These are phyloP conservation scores for Bruguiera gymnorhiza DNA, from an alignment of 345 rosid species.

Conservation along the genomic window DNA sequence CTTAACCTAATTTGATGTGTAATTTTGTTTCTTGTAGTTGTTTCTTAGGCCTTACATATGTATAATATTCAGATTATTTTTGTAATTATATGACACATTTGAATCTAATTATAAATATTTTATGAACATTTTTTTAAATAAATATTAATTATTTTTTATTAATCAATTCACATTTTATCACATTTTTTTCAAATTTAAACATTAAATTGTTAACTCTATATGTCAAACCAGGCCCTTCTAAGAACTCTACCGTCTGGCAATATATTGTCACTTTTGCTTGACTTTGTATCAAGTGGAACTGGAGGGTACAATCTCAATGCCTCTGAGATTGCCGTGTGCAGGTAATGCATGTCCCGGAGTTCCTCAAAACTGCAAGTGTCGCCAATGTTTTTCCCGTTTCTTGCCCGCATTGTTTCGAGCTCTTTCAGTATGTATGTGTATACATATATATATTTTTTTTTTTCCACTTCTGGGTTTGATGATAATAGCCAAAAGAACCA, in stretches of 20 bases:
- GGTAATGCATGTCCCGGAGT: conserved; percentile 10
- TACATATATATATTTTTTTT: too few species aligned
- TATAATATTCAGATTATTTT: too few species aligned
- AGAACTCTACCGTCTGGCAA: conserved; percentile 19
- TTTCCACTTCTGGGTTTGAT: conserved; percentile 9
- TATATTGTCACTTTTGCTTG: conserved; percentile 3
- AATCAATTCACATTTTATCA: too few species aligned
- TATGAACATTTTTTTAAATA: too few species aligned
- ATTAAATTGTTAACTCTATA: too few species aligned
- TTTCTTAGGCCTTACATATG: too few species aligned
- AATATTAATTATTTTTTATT: too few species aligned
- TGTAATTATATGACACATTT: too few species aligned
- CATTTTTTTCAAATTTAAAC: too few species aligned
- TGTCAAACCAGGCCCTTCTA: conserved; percentile 6
- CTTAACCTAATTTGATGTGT: too few species aligned
- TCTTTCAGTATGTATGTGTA: conserved; percentile 3
- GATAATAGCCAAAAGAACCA: conserved; percentile 26
- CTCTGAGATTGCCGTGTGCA: conserved; percentile 19
- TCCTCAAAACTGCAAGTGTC: conserved; percentile 12
- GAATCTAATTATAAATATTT: too few species aligned
- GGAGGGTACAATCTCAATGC: conserved; percentile 5
- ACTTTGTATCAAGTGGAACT: conserved; percentile 17
- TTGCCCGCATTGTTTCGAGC: conserved; percentile 7
- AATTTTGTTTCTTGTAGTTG: too few species aligned
- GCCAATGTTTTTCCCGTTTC: background rate